Percentiles rank a stretch among this genome's conserved stretches.
phyloP scores from a whole-genome alignment of 495 filamentous ascomycete genomes.

The Pseudotulostoma volvatum region DNA sequence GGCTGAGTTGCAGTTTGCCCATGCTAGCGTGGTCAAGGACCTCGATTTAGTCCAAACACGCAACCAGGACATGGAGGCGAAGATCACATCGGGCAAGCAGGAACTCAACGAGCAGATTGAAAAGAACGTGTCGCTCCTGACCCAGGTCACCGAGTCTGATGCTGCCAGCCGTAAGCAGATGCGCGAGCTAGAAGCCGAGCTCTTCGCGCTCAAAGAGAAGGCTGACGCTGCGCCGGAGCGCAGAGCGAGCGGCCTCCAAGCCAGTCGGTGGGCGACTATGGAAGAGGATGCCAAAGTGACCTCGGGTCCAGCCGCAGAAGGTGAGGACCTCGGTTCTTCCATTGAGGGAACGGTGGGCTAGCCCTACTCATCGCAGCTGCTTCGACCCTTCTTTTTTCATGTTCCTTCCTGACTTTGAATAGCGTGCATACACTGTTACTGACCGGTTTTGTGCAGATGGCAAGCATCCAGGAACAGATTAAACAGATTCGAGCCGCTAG shows the following conservation, averaged over 20 bases:
- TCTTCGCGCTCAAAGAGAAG: constrained; percentile 23
- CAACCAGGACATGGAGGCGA: constrained; percentile 22
- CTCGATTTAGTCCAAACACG: constrained; percentile 18
- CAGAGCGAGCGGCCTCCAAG: constrained; percentile 13
- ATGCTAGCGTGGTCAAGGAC: constrained; percentile 14
- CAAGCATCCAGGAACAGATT: constrained; percentile 37
- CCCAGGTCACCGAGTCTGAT: constrained; percentile 28
- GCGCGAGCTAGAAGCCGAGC: constrained; percentile 31
- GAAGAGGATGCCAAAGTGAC: constrained; percentile 20
- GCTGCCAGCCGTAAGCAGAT: constrained; percentile 25
- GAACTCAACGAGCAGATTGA: constrained; percentile 30
- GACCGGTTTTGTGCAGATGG: constrained; percentile 18
- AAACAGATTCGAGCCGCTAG: constrained; percentile 29
- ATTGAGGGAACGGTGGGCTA: constrained; percentile 39
- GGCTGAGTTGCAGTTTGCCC: constrained; percentile 17
- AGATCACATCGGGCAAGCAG: constrained; percentile 20
- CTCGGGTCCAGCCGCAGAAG: constrained; percentile 27
- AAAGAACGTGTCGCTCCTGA: constrained; percentile 33
- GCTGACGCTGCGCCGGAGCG: constrained; percentile 10
- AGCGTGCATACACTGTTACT: no score
- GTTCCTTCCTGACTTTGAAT: constrained; percentile 10
- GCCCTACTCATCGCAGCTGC: constrained; percentile 20
- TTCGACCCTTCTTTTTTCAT: constrained; percentile 1
- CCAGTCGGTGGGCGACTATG: constrained; percentile 28
- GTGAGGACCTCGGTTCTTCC: constrained; percentile 38